Evolutionary conservation across 78 protist genomes (phyloP).

Genomic region (Dictyostelium capitatum): DNA sequence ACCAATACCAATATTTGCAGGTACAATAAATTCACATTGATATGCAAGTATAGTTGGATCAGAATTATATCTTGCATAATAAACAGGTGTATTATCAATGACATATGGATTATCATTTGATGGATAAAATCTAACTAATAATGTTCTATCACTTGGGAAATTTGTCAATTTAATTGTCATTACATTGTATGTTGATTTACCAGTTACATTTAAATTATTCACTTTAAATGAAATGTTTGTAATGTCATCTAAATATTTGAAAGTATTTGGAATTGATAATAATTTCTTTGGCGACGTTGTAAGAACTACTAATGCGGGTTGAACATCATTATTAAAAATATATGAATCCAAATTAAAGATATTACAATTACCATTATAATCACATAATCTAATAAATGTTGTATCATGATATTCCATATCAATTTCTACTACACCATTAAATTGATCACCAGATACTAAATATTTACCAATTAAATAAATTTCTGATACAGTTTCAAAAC

Average conservation of each 20-base stretch:
- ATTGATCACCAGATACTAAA: not conserved
- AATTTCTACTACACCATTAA: not conserved
- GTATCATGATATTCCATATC: not conserved
- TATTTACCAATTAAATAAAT: not conserved
- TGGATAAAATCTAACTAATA: not conserved
- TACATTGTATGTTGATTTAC: not conserved
- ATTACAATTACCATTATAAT: not conserved
- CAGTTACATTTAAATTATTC: not conserved
- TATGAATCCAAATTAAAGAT: not conserved
- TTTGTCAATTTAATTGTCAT: not conserved
- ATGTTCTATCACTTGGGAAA: not conserved
- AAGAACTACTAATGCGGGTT: too few relatives aligned
- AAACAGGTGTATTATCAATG: not conserved
- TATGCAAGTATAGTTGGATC: not conserved
- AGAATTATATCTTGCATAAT: not conserved
- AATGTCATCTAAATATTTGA: not conserved
- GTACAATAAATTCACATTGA: not conserved
- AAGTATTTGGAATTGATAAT: not conserved
- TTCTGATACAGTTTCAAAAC: not conserved
- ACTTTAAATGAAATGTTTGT: not conserved
- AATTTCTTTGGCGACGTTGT: not conserved
- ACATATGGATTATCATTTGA: not conserved
- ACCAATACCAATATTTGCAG: not conserved
- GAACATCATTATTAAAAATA: not conserved
- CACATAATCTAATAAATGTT: not conserved